A percentile compares a stretch with the other conserved stretches of the same genome.
phyloP scores from a whole-genome alignment of 2,329 filamentous ascomycete species.

The Aureobasidium sp. region DNA sequence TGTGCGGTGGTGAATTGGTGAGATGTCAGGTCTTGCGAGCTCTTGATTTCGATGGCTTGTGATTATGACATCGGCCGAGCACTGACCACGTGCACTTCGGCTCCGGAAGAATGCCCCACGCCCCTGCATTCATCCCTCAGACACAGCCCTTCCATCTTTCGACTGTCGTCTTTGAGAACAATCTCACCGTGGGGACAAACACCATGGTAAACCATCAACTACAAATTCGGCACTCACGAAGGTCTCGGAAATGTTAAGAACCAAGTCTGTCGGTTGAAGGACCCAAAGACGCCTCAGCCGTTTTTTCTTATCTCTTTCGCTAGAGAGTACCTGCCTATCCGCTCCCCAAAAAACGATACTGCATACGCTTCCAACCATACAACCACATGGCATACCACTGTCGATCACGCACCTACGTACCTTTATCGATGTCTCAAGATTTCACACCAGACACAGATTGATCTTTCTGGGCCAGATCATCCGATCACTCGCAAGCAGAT shows the following conservation, averaged over 20 bases:
- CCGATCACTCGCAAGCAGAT: background rate
- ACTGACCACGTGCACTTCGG: background rate
- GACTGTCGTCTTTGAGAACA: background rate
- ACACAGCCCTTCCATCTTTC: background rate
- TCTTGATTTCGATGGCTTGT: background rate
- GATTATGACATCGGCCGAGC: background rate
- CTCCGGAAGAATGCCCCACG: background rate
- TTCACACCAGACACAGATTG: background rate
- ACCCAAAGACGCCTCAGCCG: background rate
- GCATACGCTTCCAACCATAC: background rate
- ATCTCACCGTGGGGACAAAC: background rate
- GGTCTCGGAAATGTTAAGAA: background rate
- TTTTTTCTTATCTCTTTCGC: background rate
- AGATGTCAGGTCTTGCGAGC: background rate
- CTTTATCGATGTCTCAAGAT: constrained; percentile 6
- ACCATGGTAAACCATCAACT: background rate
- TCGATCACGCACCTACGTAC: background rate
- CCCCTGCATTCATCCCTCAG: background rate
- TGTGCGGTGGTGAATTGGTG: background rate
- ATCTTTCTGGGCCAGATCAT: background rate
- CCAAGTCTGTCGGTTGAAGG: background rate
- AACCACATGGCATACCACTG: constrained; percentile 2
- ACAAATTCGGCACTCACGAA: background rate
- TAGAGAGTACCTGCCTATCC: background rate
- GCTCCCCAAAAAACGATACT: background rate